Evolutionary conservation across 345 rosid species (phyloP), one percentile per base, ranked within the genome.

Genomic region (Citrus sp.): DNA sequence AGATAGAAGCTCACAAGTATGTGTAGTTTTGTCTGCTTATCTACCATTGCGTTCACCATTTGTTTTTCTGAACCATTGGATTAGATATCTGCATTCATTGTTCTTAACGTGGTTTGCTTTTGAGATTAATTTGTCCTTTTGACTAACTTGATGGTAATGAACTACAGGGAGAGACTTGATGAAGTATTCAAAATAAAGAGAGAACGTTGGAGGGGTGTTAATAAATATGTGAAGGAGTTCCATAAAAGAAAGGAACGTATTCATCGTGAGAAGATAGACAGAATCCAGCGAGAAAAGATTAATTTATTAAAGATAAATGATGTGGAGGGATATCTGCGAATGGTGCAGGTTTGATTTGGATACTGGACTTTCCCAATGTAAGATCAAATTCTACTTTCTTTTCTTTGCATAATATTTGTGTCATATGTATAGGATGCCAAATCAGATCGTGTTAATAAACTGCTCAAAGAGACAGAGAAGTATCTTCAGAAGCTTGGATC

Each of bases 271-370:
- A 94, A 94, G 88, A 89, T 90, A 72, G 98, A 94, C 88, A 91
- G 93, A 82, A 94, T 94, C 73, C 98, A 94, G 80, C 93, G 98
- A 28, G 98, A 94, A 90, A 94, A 94, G 88, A 92, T 94, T 78
- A 94, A 93, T 86, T 80, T 94, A 74, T 87, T 94, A 73, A 94
- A 94, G 88, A 94, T 94, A 73, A 94, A 92, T 87, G 98, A 94
- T 79, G 97, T 94, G 65, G 98, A 94, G 89, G 98, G 98, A 75
- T 94, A 94, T 88, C 85, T 94, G 79, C 92, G 98, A 77, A 94
- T 94, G 96, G 97, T 94, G 82, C 91, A 94, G 97, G 98, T 91
- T 81, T 73, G 91, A 37, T 62, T 79, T 77, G 40, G 72, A 82
- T 74, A 27, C 78, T 80, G 59, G 58, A 75, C 54, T 74, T 70